Conservation (phyloP, 352 stramenopile species). For the Pilasporangium apinafurcum region DNA sequence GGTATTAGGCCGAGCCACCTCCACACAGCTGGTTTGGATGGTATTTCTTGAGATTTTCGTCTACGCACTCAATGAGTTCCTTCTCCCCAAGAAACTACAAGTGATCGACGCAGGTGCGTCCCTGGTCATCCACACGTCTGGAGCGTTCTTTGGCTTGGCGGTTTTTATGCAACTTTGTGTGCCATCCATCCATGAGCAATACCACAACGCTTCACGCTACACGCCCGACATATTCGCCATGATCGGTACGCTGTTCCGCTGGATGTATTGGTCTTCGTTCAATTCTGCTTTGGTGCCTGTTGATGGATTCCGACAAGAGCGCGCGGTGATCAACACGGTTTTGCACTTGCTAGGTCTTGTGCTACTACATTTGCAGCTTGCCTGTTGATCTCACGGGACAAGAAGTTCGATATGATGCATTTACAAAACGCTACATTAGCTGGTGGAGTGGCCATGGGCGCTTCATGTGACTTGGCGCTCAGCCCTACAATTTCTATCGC, state of each 20-base stretch:
- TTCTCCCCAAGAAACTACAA: conserved; percentile 47
- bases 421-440: conserved; percentile 82
- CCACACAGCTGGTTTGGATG: conserved; percentile 75
- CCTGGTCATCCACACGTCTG: conserved; percentile 85
- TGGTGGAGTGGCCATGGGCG: conserved; percentile 77
- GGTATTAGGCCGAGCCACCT: conserved; percentile 68
- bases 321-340: conserved; percentile 71
- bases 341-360: conserved; percentile 63
- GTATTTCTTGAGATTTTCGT: conserved; percentile 69
- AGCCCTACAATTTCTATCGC: conserved; percentile 48
- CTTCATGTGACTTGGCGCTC: conserved; percentile 61
- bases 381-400: conserved; percentile 26
- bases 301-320: conserved; percentile 58
- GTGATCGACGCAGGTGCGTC: conserved; percentile 72
- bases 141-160: conserved; percentile 75
- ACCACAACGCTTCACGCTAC: conserved; percentile 62
- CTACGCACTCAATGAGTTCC: conserved; percentile 75
- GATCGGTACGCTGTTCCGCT: conserved; percentile 82
- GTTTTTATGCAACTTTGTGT: conserved; percentile 53
- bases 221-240: conserved; percentile 72
- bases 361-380: conserved; percentile 47
- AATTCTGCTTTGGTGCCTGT: conserved; percentile 58
- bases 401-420: conserved; percentile 83
- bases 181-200: conserved; percentile 21
- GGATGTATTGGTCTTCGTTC: conserved; percentile 88